Percentiles rank a stretch among this genome's conserved stretches.
Evolutionary conservation across 805 yeast species (phyloP).

Genomic region (Myxozyma nipponensis): DNA sequence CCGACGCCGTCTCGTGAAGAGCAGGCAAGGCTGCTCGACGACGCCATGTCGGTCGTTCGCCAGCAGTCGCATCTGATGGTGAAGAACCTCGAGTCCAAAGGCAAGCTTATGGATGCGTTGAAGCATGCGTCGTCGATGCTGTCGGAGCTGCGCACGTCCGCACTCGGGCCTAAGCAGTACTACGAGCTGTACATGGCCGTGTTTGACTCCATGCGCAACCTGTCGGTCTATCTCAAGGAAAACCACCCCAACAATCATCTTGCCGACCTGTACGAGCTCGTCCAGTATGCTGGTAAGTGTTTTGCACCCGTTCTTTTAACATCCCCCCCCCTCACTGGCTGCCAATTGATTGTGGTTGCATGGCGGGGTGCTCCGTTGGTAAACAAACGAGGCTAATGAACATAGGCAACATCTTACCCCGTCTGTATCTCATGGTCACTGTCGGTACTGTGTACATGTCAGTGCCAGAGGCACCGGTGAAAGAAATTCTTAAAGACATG

Average conservation of each 20-base stretch:
- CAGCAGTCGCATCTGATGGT: conserved; percentile 75
- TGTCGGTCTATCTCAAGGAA: conserved; percentile 62
- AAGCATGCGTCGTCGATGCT: conserved; percentile 81
- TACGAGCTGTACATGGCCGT: conserved; percentile 78
- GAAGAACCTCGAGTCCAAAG: conserved; percentile 63
- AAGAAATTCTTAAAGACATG: conserved; percentile 90
- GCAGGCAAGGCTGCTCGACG: conserved; percentile 39
- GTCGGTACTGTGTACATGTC: conserved; percentile 89
- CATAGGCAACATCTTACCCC: conserved; percentile 76
- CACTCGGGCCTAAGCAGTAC: conserved; percentile 81
- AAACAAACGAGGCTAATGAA: too few relatives aligned
- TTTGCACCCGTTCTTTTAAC: not conserved
- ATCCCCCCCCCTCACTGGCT: not conserved
- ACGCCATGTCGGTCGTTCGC: conserved; percentile 50
- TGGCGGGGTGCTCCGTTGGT: not conserved
- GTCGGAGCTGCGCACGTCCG: conserved; percentile 72
- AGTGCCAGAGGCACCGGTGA: conserved; percentile 69
- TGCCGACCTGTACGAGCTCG: conserved; percentile 88
- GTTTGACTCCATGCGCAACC: conserved; percentile 71
- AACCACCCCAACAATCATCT: conserved; percentile 68
- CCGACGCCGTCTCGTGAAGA: conserved; percentile 29
- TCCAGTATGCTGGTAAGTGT: conserved; percentile 70
- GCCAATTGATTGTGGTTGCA: not conserved
- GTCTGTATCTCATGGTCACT: conserved; percentile 90
- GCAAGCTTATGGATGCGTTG: conserved; percentile 77